These are phyloP conservation scores for Oehlia diaphana DNA, from an alignment of 192 early-diverging fungal genomes.

Conservation along the genomic window DNA sequence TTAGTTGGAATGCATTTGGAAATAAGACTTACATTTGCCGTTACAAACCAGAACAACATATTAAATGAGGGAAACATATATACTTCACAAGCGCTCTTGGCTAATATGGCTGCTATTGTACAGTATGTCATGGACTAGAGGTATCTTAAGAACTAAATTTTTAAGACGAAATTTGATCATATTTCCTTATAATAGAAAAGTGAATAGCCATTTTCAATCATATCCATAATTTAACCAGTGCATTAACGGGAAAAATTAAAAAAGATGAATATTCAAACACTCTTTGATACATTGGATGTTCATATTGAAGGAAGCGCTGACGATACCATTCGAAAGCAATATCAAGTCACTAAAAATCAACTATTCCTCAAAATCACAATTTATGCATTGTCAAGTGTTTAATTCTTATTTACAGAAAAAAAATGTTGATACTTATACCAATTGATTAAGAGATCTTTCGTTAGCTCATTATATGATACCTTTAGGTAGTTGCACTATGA, in stretches of 20 bases:
- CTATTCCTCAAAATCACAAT: conserved; percentile 58
- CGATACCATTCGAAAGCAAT: conserved; percentile 71
- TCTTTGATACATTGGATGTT: conserved; percentile 94
- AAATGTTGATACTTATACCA: conserved; percentile 90
- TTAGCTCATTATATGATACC: conserved; percentile 99
- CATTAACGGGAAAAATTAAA: conserved; percentile 76
- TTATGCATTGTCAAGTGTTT: conserved; percentile 85
- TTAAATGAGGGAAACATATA: conserved; percentile 99
- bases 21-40: conserved; percentile 86
- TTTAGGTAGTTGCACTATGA: conserved; percentile 99
- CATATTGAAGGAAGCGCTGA: conserved; percentile 47
- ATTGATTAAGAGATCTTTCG: conserved; percentile 95
- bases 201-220: conserved; percentile 84
- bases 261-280: conserved; percentile 59
- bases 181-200: conserved; percentile 30
- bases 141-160: conserved; percentile 30
- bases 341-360: conserved; percentile 72
- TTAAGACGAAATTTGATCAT: too few relatives aligned
- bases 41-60: conserved; percentile 99
- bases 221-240: conserved; percentile 86
- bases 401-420: conserved; percentile 95
- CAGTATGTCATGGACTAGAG: conserved; percentile 98
- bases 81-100: conserved; percentile 97
- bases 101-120: conserved; percentile 99
- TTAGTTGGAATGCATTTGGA: conserved; percentile 91